Conservation (phyloP, 257 asterid species). For the Scutellaria minor region DNA sequence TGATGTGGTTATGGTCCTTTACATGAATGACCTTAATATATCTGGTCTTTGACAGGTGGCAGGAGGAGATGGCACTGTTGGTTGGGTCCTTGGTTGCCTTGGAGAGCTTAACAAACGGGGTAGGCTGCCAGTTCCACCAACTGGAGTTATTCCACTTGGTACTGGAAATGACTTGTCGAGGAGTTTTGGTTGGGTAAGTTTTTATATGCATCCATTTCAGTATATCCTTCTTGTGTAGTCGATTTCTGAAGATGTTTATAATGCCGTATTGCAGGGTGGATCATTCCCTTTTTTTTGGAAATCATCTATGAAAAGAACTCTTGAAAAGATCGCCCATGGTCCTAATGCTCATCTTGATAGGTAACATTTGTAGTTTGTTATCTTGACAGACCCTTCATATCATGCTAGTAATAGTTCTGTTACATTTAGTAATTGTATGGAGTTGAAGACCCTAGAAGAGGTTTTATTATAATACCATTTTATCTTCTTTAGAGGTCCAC, state of each 20-base stretch:
- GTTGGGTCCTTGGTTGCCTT: slow-evolving; percentile 97
- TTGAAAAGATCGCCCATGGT: slow-evolving; percentile 64
- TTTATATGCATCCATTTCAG: slow-evolving; percentile 23
- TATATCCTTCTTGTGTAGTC: slow-evolving; percentile 25
- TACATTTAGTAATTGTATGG: not conserved
- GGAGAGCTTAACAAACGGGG: slow-evolving; percentile 72
- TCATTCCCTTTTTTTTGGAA: slow-evolving; percentile 96
- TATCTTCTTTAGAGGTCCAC: slow-evolving; percentile 24
- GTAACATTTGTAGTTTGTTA: slow-evolving; percentile 45
- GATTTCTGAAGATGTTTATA: slow-evolving; percentile 35
- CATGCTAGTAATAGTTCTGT: slow-evolving; percentile 2
- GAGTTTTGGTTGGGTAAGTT: slow-evolving; percentile 94
- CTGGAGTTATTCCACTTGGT: slow-evolving; percentile 92
- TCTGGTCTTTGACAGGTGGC: slow-evolving; percentile 73
- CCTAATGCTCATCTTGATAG: slow-evolving; percentile 74
- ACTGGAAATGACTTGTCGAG: slow-evolving; percentile 97
- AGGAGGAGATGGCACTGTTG: slow-evolving; percentile 99
- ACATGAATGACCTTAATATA: slow-evolving; percentile 29
- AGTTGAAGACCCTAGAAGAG: not conserved
- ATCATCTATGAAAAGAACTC: slow-evolving; percentile 83
- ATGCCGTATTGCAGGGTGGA: slow-evolving; percentile 67
- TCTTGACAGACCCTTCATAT: slow-evolving; percentile 24
- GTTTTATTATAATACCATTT: slow-evolving; percentile 6
- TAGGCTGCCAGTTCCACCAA: slow-evolving; percentile 81
- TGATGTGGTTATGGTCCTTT: slow-evolving; percentile 21